Percentiles rank a stretch among this genome's conserved stretches.
These are phyloP conservation scores for Rhizopogon vulgaris DNA, from an alignment of 768 basidiomycete genomes.

Conservation along the genomic window DNA sequence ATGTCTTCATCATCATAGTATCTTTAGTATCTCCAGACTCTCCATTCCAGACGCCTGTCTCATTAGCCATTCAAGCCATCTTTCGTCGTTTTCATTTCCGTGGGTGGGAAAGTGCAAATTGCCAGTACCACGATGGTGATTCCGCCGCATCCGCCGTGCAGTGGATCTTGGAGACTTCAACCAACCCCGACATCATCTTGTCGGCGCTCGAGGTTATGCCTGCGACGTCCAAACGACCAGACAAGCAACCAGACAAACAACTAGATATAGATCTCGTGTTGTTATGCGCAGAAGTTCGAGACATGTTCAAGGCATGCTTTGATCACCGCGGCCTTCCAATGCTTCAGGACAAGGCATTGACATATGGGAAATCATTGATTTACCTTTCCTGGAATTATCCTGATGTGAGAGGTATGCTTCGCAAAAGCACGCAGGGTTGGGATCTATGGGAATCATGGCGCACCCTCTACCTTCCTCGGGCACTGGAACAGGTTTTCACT, in stretches of 20 bases:
- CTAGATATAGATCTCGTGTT: no score
- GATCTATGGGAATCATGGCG: background rate
- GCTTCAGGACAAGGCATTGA: background rate
- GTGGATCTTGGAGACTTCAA: no score
- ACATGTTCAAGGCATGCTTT: background rate
- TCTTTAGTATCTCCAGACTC: background rate
- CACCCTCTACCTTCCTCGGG: background rate
- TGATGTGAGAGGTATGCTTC: background rate
- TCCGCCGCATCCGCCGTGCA: background rate
- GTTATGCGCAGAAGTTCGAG: background rate
- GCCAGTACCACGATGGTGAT: no score
- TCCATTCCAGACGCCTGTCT: background rate
- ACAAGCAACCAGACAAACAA: no score
- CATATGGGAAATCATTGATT: background rate
- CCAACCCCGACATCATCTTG: background rate
- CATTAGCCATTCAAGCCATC: background rate
- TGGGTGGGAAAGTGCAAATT: no score
- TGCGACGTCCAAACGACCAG: background rate
- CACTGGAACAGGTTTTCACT: background rate
- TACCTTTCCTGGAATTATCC: background rate
- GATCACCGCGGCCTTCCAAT: background rate
- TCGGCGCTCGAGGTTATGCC: constrained; percentile 3
- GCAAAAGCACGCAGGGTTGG: background rate
- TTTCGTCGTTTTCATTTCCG: no score
- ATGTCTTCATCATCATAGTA: background rate